Evolutionary conservation across 495 filamentous ascomycete genomes (phyloP).

Genomic region (Apodospora peruviana): DNA sequence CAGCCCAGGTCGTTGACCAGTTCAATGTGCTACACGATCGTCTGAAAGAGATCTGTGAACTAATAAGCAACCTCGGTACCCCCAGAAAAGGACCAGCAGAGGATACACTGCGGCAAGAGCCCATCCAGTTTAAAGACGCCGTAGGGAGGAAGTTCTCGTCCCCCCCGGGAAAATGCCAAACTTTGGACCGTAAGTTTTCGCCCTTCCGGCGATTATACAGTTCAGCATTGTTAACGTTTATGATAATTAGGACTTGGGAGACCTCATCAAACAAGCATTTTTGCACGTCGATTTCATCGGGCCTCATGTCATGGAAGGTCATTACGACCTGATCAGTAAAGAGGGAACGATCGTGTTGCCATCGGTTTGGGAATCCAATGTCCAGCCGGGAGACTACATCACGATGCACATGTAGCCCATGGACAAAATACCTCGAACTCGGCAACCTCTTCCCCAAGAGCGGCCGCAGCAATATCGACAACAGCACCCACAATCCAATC

Average conservation of each 20-base stretch:
- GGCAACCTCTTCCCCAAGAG: no score
- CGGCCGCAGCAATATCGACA: no score
- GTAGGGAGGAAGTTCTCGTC: slow-evolving; percentile 83
- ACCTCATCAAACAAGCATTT: slow-evolving; percentile 82
- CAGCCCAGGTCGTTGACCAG: no score
- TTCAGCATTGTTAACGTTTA: background rate
- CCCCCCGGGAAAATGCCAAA: slow-evolving; percentile 71
- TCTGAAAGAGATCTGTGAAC: no score
- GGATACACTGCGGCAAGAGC: slow-evolving; percentile 1
- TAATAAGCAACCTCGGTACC: no score
- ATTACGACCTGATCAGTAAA: slow-evolving; percentile 79
- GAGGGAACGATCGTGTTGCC: slow-evolving; percentile 85
- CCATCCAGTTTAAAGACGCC: slow-evolving; percentile 80
- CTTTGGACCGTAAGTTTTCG: slow-evolving; percentile 69
- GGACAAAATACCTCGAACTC: slow-evolving; percentile 36
- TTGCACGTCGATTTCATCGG: slow-evolving; percentile 77
- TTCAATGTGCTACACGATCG: no score
- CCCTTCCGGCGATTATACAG: background rate
- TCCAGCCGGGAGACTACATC: slow-evolving; percentile 82
- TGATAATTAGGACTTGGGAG: slow-evolving; percentile 67
- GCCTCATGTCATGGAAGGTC: slow-evolving; percentile 73
- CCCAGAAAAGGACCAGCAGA: background rate
- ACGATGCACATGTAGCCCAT: slow-evolving; percentile 99
- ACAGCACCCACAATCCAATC: no score
- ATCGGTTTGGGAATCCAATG: slow-evolving; percentile 76